Percentiles rank a stretch among this genome's conserved stretches.
Evolutionary conservation across 2,329 filamentous ascomycete species (phyloP).

Genomic region (Fusarium abutilonis): DNA sequence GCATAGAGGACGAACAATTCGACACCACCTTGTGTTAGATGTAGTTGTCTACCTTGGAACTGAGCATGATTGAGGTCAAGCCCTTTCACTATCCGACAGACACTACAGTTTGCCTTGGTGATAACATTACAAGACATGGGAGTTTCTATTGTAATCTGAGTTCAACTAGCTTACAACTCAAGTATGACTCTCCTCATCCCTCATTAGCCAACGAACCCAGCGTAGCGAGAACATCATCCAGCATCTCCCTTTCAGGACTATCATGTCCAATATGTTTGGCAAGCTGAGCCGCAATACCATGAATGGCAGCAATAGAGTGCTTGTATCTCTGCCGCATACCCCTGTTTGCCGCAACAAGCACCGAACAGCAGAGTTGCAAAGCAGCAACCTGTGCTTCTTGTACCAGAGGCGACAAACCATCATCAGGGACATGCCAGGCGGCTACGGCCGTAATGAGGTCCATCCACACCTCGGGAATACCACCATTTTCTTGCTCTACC

Average conservation of each 20-base stretch:
- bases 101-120: background rate
- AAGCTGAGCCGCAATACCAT: slow-evolving; percentile 59
- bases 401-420: slow-evolving; percentile 39
- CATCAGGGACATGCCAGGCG: slow-evolving; percentile 56
- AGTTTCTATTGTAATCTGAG: background rate
- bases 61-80: background rate
- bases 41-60: background rate
- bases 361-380: slow-evolving; percentile 64
- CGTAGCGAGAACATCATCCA: slow-evolving; percentile 58
- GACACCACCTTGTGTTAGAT: background rate
- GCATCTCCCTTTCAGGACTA: slow-evolving; percentile 52
- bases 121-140: background rate
- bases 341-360: slow-evolving; percentile 58
- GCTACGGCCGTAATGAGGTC: slow-evolving; percentile 62
- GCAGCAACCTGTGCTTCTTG: slow-evolving; percentile 64
- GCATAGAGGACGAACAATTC: background rate
- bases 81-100: too few relatives aligned
- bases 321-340: slow-evolving; percentile 62
- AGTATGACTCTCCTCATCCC: slow-evolving; percentile 1
- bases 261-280: slow-evolving; percentile 45
- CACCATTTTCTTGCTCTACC: slow-evolving; percentile 57
- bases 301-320: slow-evolving; percentile 61
- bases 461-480: slow-evolving; percentile 66
- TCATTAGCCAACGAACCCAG: slow-evolving; percentile 39
- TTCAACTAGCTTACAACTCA: background rate